These are phyloP conservation scores for Aureobasidium sp. DNA, from an alignment of 2,329 filamentous ascomycete genomes.

Conservation along the genomic window DNA sequence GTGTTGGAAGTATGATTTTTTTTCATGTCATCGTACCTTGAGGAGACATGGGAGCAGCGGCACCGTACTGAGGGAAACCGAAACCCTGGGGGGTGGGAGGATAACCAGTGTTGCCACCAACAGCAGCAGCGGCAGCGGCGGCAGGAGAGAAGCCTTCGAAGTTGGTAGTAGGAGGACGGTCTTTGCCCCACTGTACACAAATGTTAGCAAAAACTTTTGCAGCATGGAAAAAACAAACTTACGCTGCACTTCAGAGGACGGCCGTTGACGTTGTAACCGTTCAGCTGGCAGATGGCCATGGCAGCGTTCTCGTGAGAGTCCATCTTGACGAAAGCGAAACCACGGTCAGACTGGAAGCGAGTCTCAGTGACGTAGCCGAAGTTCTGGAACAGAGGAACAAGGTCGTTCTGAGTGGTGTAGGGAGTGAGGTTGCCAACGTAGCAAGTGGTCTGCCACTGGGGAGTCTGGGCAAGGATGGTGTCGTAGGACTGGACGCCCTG, in stretches of 20 bases:
- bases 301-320: constrained; percentile 96
- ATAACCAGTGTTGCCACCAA: constrained; percentile 55
- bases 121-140: constrained; percentile 54
- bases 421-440: constrained; percentile 97
- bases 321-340: constrained; percentile 99
- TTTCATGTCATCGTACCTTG: constrained; percentile 38
- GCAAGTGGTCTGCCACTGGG: constrained; percentile 95
- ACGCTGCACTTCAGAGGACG: constrained; percentile 97
- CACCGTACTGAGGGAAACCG: constrained; percentile 92
- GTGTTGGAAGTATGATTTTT: constrained; percentile 19
- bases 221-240: constrained; percentile 40
- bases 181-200: constrained; percentile 81
- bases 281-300: constrained; percentile 96
- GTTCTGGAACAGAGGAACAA: constrained; percentile 97
- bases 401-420: constrained; percentile 92
- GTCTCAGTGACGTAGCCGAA: constrained; percentile 97
- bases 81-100: constrained; percentile 64
- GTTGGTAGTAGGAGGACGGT: constrained; percentile 78
- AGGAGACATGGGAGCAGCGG: constrained; percentile 56
- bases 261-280: constrained; percentile 95
- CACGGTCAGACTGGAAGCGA: constrained; percentile 93
- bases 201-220: constrained; percentile 18
- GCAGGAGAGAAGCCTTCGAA: constrained; percentile 79
- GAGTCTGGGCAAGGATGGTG: constrained; percentile 90
- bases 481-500: constrained; percentile 96